These are phyloP conservation scores for Passalora sequoiae DNA, from an alignment of 2,329 filamentous ascomycete genomes.

Conservation along the genomic window DNA sequence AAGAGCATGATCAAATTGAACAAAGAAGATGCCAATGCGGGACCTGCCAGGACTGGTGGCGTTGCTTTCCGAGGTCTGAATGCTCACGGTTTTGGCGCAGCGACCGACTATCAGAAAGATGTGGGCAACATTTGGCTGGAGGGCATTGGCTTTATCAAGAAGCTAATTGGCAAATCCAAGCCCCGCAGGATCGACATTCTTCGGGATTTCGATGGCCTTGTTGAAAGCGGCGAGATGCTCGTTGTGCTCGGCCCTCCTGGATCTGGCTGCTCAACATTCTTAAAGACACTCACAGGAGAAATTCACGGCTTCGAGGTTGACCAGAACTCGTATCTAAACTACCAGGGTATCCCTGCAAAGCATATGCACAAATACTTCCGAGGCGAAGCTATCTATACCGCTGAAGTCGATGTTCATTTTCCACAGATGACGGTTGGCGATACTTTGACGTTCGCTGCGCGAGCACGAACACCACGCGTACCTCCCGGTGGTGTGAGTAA, in stretches of 20 bases:
- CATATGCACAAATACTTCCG: conserved; percentile 74
- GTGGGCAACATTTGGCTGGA: conserved; percentile 46
- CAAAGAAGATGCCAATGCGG: conserved; percentile 39
- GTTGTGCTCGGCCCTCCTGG: conserved; percentile 67
- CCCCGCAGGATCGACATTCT: conserved; percentile 54
- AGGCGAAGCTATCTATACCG: conserved; percentile 81
- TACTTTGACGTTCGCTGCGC: conserved; percentile 71
- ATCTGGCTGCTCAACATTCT: conserved; percentile 71
- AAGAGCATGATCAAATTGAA: conserved; percentile 47
- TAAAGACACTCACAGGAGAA: conserved; percentile 80
- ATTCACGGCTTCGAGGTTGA: conserved; percentile 74
- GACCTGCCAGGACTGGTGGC: conserved; percentile 43
- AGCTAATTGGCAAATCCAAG: conserved; percentile 28
- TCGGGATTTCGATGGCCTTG: conserved; percentile 61
- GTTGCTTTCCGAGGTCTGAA: conserved; percentile 45
- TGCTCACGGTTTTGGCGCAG: conserved; percentile 46
- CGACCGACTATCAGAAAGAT: conserved; percentile 49
- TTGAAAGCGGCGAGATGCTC: conserved; percentile 68
- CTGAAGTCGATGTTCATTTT: conserved; percentile 78
- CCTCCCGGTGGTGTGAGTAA: conserved; percentile 56
- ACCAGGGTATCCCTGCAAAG: conserved; percentile 67
- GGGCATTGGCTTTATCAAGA: conserved; percentile 36
- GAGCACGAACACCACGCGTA: conserved; percentile 59
- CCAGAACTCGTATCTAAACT: conserved; percentile 69
- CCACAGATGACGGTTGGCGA: conserved; percentile 71